phyloP scores from a whole-genome alignment of 768 basidiomycete genomes.

The Mycena kentingensis region DNA sequence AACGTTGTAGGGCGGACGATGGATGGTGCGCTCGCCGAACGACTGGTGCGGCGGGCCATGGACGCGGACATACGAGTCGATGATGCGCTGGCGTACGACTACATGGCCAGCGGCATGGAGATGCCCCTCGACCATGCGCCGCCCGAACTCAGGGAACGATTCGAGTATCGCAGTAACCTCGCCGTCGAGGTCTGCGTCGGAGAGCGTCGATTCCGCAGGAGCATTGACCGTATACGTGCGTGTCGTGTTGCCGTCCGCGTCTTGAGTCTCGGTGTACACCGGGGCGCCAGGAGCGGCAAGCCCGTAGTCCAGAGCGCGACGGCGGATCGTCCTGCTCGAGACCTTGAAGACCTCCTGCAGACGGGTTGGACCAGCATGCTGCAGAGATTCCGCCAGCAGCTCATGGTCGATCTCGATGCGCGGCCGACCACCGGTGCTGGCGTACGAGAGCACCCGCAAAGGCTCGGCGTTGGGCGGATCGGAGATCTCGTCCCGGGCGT shows the following conservation, averaged over 20 bases:
- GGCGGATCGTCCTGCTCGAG: conserved; percentile 24
- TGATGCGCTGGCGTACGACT: conserved; percentile 23
- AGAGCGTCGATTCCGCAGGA: conserved; percentile 18
- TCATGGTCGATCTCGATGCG: conserved; percentile 26
- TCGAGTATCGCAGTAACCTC: conserved; percentile 23
- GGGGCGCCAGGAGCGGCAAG: conserved; percentile 10
- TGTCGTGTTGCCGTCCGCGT: neutral
- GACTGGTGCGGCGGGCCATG: conserved; percentile 20
- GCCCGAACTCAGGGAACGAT: conserved; percentile 30
- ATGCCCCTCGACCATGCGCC: conserved; percentile 28
- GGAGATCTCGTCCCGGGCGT: no score
- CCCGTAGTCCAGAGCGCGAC: conserved; percentile 18
- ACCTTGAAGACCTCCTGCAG: conserved; percentile 24
- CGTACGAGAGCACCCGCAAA: no score
- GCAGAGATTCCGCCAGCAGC: conserved; percentile 25
- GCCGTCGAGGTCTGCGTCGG: conserved; percentile 28
- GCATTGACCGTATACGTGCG: conserved; percentile 3
- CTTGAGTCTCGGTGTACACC: conserved; percentile 8
- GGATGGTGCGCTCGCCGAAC: conserved; percentile 30
- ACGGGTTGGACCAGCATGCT: conserved; percentile 25
- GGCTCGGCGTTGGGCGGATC: no score
- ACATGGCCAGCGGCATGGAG: conserved; percentile 24
- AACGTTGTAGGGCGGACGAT: conserved; percentile 33
- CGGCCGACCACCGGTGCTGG: conserved; percentile 31
- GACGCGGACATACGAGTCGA: conserved; percentile 21